Conservation (phyloP, 805 yeast genomes). For the Cyberlindnera maclurae region DNA sequence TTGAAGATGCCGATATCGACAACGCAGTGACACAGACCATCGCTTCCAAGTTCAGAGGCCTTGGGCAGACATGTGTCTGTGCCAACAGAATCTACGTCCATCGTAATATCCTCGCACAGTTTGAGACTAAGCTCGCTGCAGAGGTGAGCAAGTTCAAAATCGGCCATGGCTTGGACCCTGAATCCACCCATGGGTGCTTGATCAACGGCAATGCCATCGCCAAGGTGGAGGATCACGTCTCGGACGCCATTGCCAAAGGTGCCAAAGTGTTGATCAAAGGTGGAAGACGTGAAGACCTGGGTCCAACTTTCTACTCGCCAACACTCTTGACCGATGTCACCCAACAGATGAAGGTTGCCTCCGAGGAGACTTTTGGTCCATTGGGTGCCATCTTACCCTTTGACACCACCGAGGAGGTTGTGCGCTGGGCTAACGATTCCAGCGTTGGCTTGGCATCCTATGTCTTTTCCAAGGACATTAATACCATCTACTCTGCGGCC, state of each 20-base stretch:
- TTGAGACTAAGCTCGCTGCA: constrained; percentile 35
- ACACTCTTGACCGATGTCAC: constrained; percentile 46
- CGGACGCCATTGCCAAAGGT: constrained; percentile 49
- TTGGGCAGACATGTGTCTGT: constrained; percentile 64
- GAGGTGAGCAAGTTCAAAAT: constrained; percentile 41
- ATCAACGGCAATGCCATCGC: constrained; percentile 43
- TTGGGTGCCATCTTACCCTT: constrained; percentile 51
- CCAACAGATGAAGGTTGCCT: constrained; percentile 39
- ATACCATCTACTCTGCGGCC: constrained; percentile 43
- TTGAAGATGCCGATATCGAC: constrained; percentile 53
- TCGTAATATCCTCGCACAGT: constrained; percentile 40
- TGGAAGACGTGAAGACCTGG: constrained; percentile 42
- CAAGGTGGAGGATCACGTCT: constrained; percentile 47
- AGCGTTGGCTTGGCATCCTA: constrained; percentile 55
- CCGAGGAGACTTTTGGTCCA: constrained; percentile 64
- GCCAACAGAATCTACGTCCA: constrained; percentile 56
- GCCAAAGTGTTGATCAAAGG: constrained; percentile 46
- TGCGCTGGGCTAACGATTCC: constrained; percentile 46
- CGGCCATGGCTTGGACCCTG: constrained; percentile 49
- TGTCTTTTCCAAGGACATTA: constrained; percentile 45
- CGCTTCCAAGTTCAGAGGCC: constrained; percentile 50
- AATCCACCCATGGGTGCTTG: constrained; percentile 50
- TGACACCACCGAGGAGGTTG: constrained; percentile 45
- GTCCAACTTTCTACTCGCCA: constrained; percentile 48
- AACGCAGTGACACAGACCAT: constrained; percentile 45